Evolutionary conservation across 371 early-diverging fungal genomes (phyloP).

Genomic region (Mucor saturninus): DNA sequence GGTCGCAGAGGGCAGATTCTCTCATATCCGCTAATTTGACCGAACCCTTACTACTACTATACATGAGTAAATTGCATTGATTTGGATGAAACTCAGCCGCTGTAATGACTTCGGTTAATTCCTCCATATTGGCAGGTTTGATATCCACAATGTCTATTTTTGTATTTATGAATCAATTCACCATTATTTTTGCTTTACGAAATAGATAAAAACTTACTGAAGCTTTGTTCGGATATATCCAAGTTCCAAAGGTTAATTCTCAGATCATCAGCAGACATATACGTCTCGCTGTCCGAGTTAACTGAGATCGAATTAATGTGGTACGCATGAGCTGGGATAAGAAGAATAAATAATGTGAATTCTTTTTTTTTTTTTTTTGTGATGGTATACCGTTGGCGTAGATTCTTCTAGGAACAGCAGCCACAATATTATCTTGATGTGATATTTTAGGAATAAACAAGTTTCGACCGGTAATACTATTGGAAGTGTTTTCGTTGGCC

Average conservation of each 20-base stretch:
- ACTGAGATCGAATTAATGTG: conserved; percentile 99
- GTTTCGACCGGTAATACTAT: conserved; percentile 16
- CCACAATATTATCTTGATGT: conserved; percentile 94
- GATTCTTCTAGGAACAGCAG: conserved; percentile 93
- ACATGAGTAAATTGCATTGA: conserved; percentile 97
- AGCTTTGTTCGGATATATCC: conserved; percentile 94
- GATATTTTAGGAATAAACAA: conserved; percentile 86
- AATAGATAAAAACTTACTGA: conserved; percentile 69
- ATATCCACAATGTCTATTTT: conserved; percentile 96
- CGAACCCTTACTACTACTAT: conserved; percentile 97
- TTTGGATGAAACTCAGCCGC: conserved; percentile 97
- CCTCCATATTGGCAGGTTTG: conserved; percentile 99
- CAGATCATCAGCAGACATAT: conserved; percentile 97
- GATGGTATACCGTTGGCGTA: conserved; percentile 77
- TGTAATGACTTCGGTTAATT: conserved; percentile 98
- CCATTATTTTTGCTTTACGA: too few relatives aligned
- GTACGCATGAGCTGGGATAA: conserved; percentile 89
- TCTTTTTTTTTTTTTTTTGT: neutral
- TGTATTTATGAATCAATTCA: too few relatives aligned
- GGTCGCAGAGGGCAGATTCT: conserved; percentile 92
- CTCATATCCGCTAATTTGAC: conserved; percentile 98
- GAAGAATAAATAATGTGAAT: neutral
- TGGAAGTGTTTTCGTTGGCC: conserved; percentile 74
- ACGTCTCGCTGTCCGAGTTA: conserved; percentile 97
- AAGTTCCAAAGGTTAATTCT: conserved; percentile 99